phyloP scores from a whole-genome alignment of 1,284 basidiomycete species.

The Rhodotorula sp. region DNA sequence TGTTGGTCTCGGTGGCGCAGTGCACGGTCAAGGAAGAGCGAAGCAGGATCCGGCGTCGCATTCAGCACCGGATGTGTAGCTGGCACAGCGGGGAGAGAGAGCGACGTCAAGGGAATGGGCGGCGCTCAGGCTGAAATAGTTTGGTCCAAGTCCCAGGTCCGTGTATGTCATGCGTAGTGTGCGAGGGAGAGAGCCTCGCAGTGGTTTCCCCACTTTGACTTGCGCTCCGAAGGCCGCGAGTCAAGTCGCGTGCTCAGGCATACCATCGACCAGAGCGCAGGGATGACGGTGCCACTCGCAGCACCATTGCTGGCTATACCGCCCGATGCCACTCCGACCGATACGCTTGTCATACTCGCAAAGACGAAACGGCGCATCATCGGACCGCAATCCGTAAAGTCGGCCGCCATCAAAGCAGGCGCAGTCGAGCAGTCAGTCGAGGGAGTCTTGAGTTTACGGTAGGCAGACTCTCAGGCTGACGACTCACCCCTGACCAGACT shows the following conservation, averaged over 20 bases:
- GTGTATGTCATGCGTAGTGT: neutral
- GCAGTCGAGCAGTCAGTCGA: conserved; percentile 4
- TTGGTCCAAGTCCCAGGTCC: neutral
- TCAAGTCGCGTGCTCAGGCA: neutral
- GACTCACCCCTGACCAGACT: neutral
- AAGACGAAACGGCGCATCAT: conserved; percentile 19
- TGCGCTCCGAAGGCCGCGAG: too few species aligned
- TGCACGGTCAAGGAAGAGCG: too few species aligned
- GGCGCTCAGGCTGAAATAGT: too few species aligned
- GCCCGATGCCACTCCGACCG: conserved; percentile 1
- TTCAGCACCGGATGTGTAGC: too few species aligned
- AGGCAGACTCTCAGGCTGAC: neutral
- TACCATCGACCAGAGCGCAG: neutral
- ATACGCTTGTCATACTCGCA: conserved; percentile 14
- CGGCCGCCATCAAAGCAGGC: conserved; percentile 9
- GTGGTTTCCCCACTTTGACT: too few species aligned
- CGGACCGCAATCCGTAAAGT: conserved; percentile 14
- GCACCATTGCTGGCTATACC: neutral
- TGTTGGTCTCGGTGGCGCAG: too few species aligned
- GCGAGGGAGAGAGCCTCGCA: too few species aligned
- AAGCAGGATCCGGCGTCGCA: too few species aligned
- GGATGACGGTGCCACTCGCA: neutral
- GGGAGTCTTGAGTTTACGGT: too few species aligned
- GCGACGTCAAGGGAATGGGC: too few species aligned
- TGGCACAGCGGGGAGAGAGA: too few species aligned